Evolutionary conservation across 805 yeast genomes (phyloP), one percentile per base, ranked within the genome.

Genomic region (Candida palmyrensis): DNA sequence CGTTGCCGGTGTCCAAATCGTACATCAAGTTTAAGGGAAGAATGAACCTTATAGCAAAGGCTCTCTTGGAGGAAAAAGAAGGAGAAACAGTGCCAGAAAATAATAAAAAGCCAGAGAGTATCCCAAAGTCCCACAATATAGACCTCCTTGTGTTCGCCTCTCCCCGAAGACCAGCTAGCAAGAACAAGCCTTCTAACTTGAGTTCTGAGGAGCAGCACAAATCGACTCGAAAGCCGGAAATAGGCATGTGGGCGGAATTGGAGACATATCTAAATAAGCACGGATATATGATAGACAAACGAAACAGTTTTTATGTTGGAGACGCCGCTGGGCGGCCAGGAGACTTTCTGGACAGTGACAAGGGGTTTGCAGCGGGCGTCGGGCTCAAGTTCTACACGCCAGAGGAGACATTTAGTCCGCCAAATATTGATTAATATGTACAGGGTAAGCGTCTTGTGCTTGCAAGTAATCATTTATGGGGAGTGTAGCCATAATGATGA

Each of bases 241-340:
- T 47, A 1, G 97, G 96, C 0, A 83, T 89, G 95, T 83, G 84
- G 79, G 54, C 67, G 1, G 71, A 66, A 31, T 61, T 83, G 21
- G 38, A 46, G 5, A 45, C 53, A 11, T 79, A 73, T 43, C 39
- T 75, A 10, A 37, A 46, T 11, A 30, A 39, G 25, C 30, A 35
- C 17, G 12, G 19, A 12, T 26, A 29, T 15, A 36, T 37, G 6
- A 44, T 78, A 2, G 78, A 77, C 44, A 31, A 51, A 30, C 57
- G 50, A 0, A 42, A 55, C 7, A 73, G 85, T 32, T 65, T 79
- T 34, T 92, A 60, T 53, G 89, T 88, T n/a, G 98, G 98, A 5
- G 98, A 90, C 61, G 97, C 97, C 0, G 97, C 96, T 5, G 98
- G 97, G 1, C 66, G 97, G 33, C 48, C 51, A 2, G 55, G 49